A percentile compares a stretch with the other conserved stretches of the same genome.
phyloP scores from a whole-genome alignment of 805 yeast genomes.

The Metschnikowia aberdeeniae region DNA sequence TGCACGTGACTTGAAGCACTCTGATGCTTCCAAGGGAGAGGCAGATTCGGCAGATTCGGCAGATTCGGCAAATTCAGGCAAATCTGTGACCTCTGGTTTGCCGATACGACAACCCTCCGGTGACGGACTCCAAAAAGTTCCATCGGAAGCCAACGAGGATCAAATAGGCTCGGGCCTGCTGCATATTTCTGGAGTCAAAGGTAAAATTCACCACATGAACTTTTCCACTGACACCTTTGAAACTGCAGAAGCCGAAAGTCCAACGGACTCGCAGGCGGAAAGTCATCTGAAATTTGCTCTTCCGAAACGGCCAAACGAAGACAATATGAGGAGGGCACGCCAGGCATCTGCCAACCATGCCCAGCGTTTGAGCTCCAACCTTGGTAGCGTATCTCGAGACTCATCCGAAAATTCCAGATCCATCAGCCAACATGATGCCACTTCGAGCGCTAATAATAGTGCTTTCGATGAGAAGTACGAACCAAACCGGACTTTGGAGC shows the following conservation, averaged over 20 bases:
- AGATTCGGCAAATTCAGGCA: background rate
- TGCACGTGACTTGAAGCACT: conserved; percentile 18
- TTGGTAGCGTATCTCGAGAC: background rate
- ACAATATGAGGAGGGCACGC: conserved; percentile 14
- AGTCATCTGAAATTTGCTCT: conserved; percentile 5
- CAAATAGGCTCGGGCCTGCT: background rate
- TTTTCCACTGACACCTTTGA: conserved; percentile 13
- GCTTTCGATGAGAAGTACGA: background rate
- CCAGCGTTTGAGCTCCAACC: background rate
- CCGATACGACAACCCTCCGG: background rate
- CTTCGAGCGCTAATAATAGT: too few relatives aligned
- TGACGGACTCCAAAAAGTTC: background rate
- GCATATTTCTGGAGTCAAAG: background rate
- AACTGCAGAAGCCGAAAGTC: conserved; percentile 12
- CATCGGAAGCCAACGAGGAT: background rate
- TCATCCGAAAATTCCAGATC: background rate
- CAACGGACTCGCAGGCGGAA: background rate
- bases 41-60: background rate
- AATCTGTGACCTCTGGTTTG: background rate
- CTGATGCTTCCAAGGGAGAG: background rate
- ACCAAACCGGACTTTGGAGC: background rate
- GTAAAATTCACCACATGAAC: background rate
- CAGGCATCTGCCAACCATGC: conserved; percentile 12
- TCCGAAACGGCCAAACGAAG: conserved; percentile 17
- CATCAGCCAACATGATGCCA: background rate